Percentiles rank a stretch among this genome's conserved stretches.
Evolutionary conservation across 495 filamentous ascomycete species (phyloP).

Genomic region (Podospora bellae-mahoneyi): DNA sequence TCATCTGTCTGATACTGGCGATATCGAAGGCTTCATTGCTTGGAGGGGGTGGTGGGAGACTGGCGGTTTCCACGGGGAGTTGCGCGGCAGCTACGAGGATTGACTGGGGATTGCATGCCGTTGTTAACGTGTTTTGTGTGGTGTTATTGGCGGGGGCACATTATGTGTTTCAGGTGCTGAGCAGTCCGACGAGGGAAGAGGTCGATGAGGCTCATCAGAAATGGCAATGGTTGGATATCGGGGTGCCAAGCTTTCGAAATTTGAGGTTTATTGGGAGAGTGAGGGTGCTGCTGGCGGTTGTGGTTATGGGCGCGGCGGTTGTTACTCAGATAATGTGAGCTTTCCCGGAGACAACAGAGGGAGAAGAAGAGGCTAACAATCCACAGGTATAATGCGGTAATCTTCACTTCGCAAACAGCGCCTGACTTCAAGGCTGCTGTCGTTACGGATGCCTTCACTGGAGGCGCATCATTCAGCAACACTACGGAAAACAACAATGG

Average conservation of each 20-base stretch:
- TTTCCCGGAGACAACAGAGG: neutral
- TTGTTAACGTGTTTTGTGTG: constrained; percentile 37
- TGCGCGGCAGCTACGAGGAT: constrained; percentile 35
- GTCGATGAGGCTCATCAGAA: constrained; percentile 46
- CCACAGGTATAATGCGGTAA: constrained; percentile 46
- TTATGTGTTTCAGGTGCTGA: constrained; percentile 50
- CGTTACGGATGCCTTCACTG: constrained; percentile 37
- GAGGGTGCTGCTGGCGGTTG: constrained; percentile 36
- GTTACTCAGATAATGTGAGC: constrained; percentile 45
- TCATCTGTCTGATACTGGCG: constrained; percentile 40
- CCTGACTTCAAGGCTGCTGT: constrained; percentile 37
- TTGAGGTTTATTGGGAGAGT: constrained; percentile 38
- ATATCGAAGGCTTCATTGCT: constrained; percentile 32
- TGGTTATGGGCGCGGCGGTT: constrained; percentile 38
- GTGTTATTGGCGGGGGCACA: constrained; percentile 43
- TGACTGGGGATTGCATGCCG: constrained; percentile 37
- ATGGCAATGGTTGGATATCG: constrained; percentile 53
- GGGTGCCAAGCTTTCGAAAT: constrained; percentile 50
- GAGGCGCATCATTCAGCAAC: constrained; percentile 38
- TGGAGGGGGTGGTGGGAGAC: constrained; percentile 29
- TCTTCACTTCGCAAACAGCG: constrained; percentile 38
- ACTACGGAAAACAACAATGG: constrained; percentile 31
- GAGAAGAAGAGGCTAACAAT: constrained; percentile 7
- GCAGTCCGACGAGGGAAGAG: constrained; percentile 51
- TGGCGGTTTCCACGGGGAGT: constrained; percentile 35